Evolutionary conservation across 2,329 filamentous ascomycete genomes (phyloP), one percentile per base, ranked within the genome.

Genomic region (Chaetomium sp.): DNA sequence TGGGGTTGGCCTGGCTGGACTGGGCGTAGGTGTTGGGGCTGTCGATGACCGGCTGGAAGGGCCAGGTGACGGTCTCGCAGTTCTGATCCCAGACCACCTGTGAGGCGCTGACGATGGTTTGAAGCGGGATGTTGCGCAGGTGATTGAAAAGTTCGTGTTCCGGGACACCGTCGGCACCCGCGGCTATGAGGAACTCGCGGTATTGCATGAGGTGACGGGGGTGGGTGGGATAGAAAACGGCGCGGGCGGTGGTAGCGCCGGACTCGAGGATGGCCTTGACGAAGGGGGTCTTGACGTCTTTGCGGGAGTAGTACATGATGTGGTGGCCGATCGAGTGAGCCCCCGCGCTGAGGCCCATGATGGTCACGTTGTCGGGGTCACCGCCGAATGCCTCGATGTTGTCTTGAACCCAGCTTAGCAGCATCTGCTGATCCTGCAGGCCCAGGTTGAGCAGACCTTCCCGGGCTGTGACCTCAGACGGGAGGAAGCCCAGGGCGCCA

Each of bases 41-140:
- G 64, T 87, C 85, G 55, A 89, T 79, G 38, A 85, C 81, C 6
- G 86, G 86, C 63, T 88, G 86, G 70, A 88, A 89, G 0, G 87
- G 75, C 81, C 81, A 84, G 34, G 75, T 73, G 7, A 82, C 70
- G 6, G 69, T 71, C 3, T 65, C 60, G n/a, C 68, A 66, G 63
- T 77, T 76, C 46, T 67, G 67, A 8, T 68, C 60, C 71, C 74
- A 82, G 35, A 82, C 70, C 5, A 54, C 44, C 47, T 71, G 66
- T 6, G 73, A 75, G 9, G 79, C 79, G 1, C 57, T 52, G 33
- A 72, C 64, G 34, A 81, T 64, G 5, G 60, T 67, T 0, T 61
- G 49, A 2, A 74, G 63, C 2, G 76, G 69, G 6, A 79, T 61
- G 66, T 68, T 61, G 51, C 76, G 75, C 11, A 89, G 74, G 27